These are phyloP conservation scores for Plectosphaerella sp. DNA, from an alignment of 2,329 filamentous ascomycete species.

Conservation along the genomic window DNA sequence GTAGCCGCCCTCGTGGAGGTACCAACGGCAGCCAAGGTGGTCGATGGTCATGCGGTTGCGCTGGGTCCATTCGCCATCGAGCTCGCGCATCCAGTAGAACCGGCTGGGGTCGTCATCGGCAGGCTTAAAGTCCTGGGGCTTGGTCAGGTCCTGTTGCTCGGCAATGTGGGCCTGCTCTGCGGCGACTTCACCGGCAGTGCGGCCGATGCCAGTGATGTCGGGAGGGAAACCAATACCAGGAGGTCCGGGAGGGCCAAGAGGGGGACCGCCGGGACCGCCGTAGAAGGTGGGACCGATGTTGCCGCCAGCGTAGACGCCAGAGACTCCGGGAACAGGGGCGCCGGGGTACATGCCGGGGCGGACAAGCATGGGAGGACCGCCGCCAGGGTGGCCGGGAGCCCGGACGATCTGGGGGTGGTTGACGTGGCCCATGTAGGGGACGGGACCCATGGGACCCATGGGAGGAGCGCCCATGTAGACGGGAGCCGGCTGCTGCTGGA, in stretches of 20 bases:
- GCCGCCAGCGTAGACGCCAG: not conserved
- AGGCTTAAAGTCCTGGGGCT: slow-evolving; percentile 60
- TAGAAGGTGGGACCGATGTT: slow-evolving; percentile 5
- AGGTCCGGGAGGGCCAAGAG: slow-evolving; percentile 13
- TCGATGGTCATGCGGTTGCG: slow-evolving; percentile 58
- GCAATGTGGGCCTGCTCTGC: slow-evolving; percentile 44
- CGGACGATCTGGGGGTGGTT: not conserved
- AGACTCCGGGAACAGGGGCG: not conserved
- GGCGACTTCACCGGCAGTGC: slow-evolving; percentile 42
- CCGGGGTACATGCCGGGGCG: not conserved
- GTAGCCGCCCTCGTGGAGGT: slow-evolving; percentile 49
- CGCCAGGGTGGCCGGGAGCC: not conserved
- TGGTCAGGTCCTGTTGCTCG: slow-evolving; percentile 43
- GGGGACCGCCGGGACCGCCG: slow-evolving; percentile 29
- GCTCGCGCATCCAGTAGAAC: slow-evolving; percentile 58
- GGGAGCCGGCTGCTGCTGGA: slow-evolving; percentile 26
- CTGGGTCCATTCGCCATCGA: slow-evolving; percentile 56
- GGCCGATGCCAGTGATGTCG: slow-evolving; percentile 49
- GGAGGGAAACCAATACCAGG: slow-evolving; percentile 35
- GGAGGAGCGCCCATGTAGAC: slow-evolving; percentile 3
- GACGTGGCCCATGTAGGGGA: not conserved
- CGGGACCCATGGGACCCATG: not conserved
- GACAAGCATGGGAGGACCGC: slow-evolving; percentile 5
- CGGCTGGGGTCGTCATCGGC: slow-evolving; percentile 55
- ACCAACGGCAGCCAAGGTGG: slow-evolving; percentile 55